Conservation (phyloP, 345 rosid genomes). For the Dimocarpus longan region DNA sequence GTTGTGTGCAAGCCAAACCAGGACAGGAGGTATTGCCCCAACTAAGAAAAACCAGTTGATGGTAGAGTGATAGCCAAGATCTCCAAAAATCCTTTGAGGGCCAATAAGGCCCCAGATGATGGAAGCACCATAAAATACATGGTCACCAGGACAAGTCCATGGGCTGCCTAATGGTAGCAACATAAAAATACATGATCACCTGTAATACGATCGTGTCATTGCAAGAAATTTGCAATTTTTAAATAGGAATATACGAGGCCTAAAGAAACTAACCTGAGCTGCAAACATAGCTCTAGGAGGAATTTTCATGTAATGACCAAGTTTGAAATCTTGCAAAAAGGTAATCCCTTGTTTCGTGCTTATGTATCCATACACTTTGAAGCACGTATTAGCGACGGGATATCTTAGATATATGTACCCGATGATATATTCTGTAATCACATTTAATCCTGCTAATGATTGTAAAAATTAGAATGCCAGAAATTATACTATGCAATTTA, state of each 20-base stretch:
- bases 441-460: conserved; percentile 46
- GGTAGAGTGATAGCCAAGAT: conserved; percentile 58
- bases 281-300: conserved; percentile 69
- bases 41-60: conserved; percentile 67
- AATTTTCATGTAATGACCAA: conserved; percentile 80
- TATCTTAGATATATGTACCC: conserved; percentile 67
- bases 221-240: no score
- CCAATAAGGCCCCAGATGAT: conserved; percentile 75
- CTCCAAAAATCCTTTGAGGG: conserved; percentile 67
- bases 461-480: no score
- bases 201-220: conserved; percentile 8
- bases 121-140: conserved; percentile 66
- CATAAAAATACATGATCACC: conserved; percentile 58
- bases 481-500: no score
- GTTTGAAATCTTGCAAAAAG: conserved; percentile 71
- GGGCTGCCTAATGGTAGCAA: conserved; percentile 61
- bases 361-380: conserved; percentile 66
- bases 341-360: conserved; percentile 69
- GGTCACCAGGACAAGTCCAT: conserved; percentile 71
- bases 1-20: conserved; percentile 62
- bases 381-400: conserved; percentile 64
- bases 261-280: conserved; percentile 48
- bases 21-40: conserved; percentile 54
- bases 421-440: conserved; percentile 64
- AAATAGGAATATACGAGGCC: no score